Conservation (phyloP, 768 basidiomycete species). For the Lyophyllum decastes region DNA sequence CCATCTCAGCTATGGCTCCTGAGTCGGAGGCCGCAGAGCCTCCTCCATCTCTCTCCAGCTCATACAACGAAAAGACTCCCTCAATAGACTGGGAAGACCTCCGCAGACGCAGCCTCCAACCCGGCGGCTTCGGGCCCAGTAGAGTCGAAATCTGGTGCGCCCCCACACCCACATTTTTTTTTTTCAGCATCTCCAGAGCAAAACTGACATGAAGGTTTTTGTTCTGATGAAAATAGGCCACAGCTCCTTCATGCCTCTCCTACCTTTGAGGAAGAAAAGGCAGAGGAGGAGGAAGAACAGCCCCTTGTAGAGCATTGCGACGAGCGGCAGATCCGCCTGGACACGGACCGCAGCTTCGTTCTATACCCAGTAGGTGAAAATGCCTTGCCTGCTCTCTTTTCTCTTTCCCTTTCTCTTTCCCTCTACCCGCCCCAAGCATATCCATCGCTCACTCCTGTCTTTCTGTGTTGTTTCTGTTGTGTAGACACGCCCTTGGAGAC, state of each 20-base stretch:
- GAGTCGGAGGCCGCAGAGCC: not conserved
- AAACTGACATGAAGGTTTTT: not conserved
- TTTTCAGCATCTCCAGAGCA: no score
- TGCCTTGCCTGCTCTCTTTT: slow-evolving; percentile 3
- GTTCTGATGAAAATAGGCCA: not conserved
- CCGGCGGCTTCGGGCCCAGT: slow-evolving; percentile 65
- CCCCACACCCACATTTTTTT: no score
- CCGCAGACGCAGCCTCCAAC: slow-evolving; percentile 40
- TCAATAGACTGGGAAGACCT: slow-evolving; percentile 7
- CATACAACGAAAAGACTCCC: not conserved
- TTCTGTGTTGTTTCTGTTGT: not conserved
- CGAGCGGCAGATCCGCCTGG: not conserved
- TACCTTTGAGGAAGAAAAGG: not conserved
- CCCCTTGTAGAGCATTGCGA: not conserved
- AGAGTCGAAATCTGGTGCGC: slow-evolving; percentile 60
- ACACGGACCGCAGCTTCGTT: slow-evolving; percentile 84
- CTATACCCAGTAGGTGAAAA: slow-evolving; percentile 84
- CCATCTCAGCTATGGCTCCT: not conserved
- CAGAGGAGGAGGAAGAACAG: not conserved
- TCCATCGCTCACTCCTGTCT: no score
- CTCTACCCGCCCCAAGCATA: not conserved
- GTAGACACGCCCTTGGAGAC: slow-evolving; percentile 27
- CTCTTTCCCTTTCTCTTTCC: not conserved
- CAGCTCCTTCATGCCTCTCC: not conserved
- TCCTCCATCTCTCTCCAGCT: not conserved